Percentiles rank a stretch among this genome's conserved stretches.
phyloP scores from a whole-genome alignment of 2,329 filamentous ascomycete species.

The Fusarium sp. region DNA sequence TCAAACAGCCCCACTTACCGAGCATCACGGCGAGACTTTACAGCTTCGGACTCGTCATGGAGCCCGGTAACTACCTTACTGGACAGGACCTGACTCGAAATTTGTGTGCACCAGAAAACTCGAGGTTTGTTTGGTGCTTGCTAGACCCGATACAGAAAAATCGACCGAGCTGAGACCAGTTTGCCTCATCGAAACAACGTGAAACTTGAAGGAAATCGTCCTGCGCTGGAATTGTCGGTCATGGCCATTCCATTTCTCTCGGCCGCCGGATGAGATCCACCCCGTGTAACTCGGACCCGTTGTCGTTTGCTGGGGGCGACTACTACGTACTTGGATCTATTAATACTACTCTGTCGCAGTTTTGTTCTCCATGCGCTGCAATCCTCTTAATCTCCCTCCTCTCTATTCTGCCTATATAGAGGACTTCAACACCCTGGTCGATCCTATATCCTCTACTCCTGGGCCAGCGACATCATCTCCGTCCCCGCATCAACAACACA shows the following conservation, averaged over 20 bases:
- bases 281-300: neutral
- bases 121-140: neutral
- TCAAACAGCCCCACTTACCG: conserved; percentile 24
- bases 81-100: neutral
- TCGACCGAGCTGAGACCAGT: conserved; percentile 5
- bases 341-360: conserved; percentile 9
- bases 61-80: neutral
- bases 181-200: neutral
- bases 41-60: conserved; percentile 3
- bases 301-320: neutral
- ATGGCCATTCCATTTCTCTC: conserved; percentile 3
- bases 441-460: neutral
- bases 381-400: neutral
- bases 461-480: neutral
- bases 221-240: neutral
- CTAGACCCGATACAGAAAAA: conserved; percentile 8
- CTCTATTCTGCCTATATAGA: neutral
- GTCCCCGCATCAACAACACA: neutral
- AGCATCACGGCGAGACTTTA: conserved; percentile 12
- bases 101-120: neutral
- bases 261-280: conserved; percentile 9
- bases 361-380: neutral
- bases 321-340: neutral
- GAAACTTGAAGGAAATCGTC: neutral
- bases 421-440: neutral